phyloP scores from a whole-genome alignment of 352 stramenopile species.

The Phytophthora megakarya region DNA sequence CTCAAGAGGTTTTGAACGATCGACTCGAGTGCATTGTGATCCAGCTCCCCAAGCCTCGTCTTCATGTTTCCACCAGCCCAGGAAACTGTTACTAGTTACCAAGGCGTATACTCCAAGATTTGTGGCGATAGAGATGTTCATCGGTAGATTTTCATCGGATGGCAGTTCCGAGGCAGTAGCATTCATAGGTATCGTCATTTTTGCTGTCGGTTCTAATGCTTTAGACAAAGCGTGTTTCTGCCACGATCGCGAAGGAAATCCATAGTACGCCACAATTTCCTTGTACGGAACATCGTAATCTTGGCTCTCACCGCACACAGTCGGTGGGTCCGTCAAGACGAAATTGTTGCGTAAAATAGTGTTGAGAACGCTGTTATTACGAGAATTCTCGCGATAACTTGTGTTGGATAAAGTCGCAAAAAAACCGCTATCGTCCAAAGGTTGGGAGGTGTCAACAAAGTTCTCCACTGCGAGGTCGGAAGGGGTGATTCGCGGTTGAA shows the following conservation, averaged over 20 bases:
- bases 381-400: conserved; percentile 4
- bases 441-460: not conserved
- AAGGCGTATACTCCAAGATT: not conserved
- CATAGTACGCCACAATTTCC: not conserved
- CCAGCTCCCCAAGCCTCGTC: not conserved
- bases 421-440: not conserved
- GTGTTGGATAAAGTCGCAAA: conserved; percentile 5
- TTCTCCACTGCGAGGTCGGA: conserved; percentile 7
- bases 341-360: conserved; percentile 11
- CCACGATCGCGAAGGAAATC: not conserved
- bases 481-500: not conserved
- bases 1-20: not conserved
- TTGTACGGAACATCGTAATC: not conserved
- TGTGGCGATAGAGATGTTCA: not conserved
- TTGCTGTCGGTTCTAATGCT: not conserved
- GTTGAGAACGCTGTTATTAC: conserved; percentile 8
- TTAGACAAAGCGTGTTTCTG: not conserved
- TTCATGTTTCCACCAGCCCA: not conserved
- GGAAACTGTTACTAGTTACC: not conserved
- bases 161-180: not conserved
- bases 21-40: not conserved
- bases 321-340: not conserved
- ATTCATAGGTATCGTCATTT: not conserved
- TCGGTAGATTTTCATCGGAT: not conserved
- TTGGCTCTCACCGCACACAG: not conserved